These are phyloP conservation scores for Hippophae rhamnoides DNA, from an alignment of 306 rosid genomes.

Conservation along the genomic window DNA sequence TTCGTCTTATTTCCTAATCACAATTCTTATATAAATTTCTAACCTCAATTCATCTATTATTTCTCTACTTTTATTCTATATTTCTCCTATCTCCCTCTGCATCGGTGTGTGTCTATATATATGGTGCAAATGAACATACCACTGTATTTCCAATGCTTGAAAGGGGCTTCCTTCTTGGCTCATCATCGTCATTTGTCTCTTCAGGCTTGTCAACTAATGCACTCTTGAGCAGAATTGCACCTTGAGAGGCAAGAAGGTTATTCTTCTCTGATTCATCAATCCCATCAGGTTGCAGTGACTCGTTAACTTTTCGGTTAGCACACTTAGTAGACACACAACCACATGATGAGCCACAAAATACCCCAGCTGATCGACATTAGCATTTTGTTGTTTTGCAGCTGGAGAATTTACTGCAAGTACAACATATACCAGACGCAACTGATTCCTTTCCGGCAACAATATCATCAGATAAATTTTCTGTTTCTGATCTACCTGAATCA, in stretches of 20 bases:
- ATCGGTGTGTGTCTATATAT: background rate
- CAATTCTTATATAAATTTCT: too few relatives aligned
- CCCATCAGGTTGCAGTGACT: conserved; percentile 23
- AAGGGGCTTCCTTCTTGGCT: conserved; percentile 45
- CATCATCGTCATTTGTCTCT: conserved; percentile 34
- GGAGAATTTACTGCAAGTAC: conserved; percentile 58
- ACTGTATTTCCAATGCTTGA: conserved; percentile 71
- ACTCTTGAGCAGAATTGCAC: conserved; percentile 65
- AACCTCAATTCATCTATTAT: too few relatives aligned
- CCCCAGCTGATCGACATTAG: conserved; percentile 42
- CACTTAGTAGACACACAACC: conserved; percentile 51
- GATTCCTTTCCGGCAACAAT: conserved; percentile 2
- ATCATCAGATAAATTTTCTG: conserved; percentile 27
- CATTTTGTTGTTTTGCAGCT: conserved; percentile 72
- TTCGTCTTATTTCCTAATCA: too few relatives aligned
- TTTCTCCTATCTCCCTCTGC: too few relatives aligned
- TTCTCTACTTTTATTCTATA: too few relatives aligned
- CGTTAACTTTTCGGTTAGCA: conserved; percentile 35
- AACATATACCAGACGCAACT: conserved; percentile 30
- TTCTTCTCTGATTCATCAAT: conserved; percentile 3
- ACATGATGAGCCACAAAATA: conserved; percentile 48
- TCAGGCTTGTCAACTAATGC: conserved; percentile 47
- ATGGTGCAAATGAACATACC: conserved; percentile 30
- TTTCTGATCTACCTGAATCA: conserved; percentile 19
- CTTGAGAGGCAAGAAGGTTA: conserved; percentile 52